Conservation (phyloP, 345 rosid species). For the Euphorbia peplus region DNA sequence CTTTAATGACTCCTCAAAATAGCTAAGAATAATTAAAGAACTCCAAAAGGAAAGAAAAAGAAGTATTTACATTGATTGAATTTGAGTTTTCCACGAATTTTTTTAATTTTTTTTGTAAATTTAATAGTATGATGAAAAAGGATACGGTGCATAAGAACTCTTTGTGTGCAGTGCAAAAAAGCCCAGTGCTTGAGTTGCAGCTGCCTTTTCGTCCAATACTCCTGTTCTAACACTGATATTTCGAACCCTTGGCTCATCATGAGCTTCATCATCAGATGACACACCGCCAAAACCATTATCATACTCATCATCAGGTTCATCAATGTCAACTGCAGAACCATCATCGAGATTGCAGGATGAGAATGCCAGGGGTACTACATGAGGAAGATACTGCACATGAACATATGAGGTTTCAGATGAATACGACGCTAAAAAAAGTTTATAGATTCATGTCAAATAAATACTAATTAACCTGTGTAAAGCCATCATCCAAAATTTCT, state of each 20-base stretch:
- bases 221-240: conserved; percentile 97
- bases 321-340: conserved; percentile 92
- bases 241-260: conserved; percentile 87
- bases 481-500: conserved; percentile 85
- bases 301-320: conserved; percentile 89
- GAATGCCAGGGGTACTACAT: conserved; percentile 77
- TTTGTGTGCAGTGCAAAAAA: conserved; percentile 91
- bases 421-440: background rate
- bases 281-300: conserved; percentile 84
- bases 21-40: conserved; percentile 62
- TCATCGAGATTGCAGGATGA: conserved; percentile 98
- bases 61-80: background rate
- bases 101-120: too few relatives aligned
- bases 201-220: conserved; percentile 98
- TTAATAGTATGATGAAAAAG: conserved; percentile 24
- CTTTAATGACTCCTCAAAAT: conserved; percentile 82
- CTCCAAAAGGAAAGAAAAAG: conserved; percentile 12
- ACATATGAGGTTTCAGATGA: conserved; percentile 23
- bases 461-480: conserved; percentile 59
- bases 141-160: conserved; percentile 84
- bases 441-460: conserved; percentile 16
- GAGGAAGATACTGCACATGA: conserved; percentile 79
- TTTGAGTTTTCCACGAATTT: background rate
- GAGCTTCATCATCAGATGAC: conserved; percentile 99
- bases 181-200: conserved; percentile 99